Evolutionary conservation across 1,284 basidiomycete genomes (phyloP).

Genomic region (Trametes hirsuta): DNA sequence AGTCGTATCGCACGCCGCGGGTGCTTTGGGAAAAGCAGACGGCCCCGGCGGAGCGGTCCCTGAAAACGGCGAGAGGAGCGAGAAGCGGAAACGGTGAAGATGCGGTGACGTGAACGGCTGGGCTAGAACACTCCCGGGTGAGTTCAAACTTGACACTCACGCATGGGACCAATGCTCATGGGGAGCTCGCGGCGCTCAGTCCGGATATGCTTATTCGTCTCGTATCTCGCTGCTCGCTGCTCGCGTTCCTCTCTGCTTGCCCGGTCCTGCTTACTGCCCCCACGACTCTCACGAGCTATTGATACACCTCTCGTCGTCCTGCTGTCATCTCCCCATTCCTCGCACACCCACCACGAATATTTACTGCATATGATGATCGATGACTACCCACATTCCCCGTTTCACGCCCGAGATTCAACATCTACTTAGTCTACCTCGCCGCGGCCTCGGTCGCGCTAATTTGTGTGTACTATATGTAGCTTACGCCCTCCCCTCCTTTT

Average conservation of each 20-base stretch:
- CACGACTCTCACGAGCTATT: background rate
- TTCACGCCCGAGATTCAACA: background rate
- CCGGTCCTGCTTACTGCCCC: background rate
- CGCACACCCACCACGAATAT: no score
- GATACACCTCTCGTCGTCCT: no score
- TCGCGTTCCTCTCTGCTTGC: background rate
- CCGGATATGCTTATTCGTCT: background rate
- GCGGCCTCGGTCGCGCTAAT: background rate
- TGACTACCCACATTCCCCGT: background rate
- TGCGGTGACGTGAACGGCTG: background rate
- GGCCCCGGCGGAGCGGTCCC: background rate
- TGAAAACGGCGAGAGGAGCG: background rate
- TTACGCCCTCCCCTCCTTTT: background rate
- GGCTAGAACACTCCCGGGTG: background rate
- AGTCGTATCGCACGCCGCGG: constrained; percentile 24
- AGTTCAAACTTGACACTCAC: background rate
- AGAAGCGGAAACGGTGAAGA: background rate
- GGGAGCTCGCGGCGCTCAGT: no score
- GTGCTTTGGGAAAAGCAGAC: constrained; percentile 17
- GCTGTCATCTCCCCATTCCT: no score
- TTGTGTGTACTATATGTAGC: constrained; percentile 7
- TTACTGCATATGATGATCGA: no score
- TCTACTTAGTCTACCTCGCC: background rate
- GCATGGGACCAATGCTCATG: no score
- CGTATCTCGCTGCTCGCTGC: background rate